Base-by-base conservation (phyloP, 1,284 basidiomycete species). In the Coniferiporia sulphurascens region DNA sequence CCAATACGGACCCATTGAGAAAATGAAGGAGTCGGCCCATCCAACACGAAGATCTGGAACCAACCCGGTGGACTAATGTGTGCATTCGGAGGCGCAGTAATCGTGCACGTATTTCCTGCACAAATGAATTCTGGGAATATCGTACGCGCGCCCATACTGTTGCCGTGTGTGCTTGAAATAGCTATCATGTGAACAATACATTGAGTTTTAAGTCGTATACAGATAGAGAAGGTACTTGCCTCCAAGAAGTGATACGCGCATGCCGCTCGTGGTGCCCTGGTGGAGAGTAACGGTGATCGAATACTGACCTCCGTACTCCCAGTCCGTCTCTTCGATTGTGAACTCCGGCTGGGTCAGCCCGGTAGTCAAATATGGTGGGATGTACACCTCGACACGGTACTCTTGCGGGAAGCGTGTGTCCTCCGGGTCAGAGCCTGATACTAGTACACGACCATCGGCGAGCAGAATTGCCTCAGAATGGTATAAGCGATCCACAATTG, bases 401-500 rank as follows among this genome's bases (percentile, higher is more conserved):
- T 91, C 89, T 54, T 91, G 85, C 0, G 79, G 82, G 65, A 82
- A 85, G 8, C 70, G 68, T 17, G 65, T 62, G 6, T 73, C 68
- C 3, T 71, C 71, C 1, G 87, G 86, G 67, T 91, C 90, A 12
- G 85, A 85, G 0, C 91, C 91, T 2, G 87, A 87, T 46, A 92
- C 75, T 54, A 89, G 75, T 19, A 91, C 78, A 9, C 85, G 81
- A 10, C 86, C 88, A 64, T 89, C 86, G 3, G 82, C 81, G 36
- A 89, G 77, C 7, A 89, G 77, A 17, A 76, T 78, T 56, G 85
- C 84, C 68, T 89, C 88, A 0, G 86, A 89, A 68, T 95, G 92
- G 66, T 95, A 95, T 68, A 95, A 67, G 19, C 93, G 84, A 10
- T 91, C 84, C 44, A 92, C 86, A 58, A 84, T 87, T 13, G 89